Evolutionary conservation across 768 basidiomycete genomes (phyloP).

Genomic region (Lactifluus volemus): DNA sequence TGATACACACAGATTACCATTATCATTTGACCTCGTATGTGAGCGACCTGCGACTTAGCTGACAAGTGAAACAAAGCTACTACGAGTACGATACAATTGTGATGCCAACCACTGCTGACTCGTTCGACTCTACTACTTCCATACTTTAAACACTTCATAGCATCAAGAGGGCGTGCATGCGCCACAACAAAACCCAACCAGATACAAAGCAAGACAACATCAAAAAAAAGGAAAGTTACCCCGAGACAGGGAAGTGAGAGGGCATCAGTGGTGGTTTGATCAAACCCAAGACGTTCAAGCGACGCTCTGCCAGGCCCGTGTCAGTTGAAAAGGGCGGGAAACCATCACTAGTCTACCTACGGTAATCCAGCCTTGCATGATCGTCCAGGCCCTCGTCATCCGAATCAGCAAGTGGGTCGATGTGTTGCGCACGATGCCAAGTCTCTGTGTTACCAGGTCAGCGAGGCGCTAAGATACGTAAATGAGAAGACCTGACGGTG

Average conservation of each 20-base stretch:
- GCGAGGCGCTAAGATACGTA: constrained; percentile 2
- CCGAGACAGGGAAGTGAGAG: constrained; percentile 9
- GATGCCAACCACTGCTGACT: not conserved
- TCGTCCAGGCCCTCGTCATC: constrained; percentile 65
- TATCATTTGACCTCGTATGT: not conserved
- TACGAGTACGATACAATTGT: not conserved
- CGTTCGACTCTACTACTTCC: not conserved
- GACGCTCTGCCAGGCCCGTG: constrained; percentile 9
- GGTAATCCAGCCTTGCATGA: constrained; percentile 53
- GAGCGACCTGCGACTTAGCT: not conserved
- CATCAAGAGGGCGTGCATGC: not conserved
- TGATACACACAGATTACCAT: not conserved
- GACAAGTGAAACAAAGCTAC: not conserved
- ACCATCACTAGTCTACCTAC: constrained; percentile 32
- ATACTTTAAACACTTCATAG: not conserved
- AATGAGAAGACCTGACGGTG: constrained; percentile 28
- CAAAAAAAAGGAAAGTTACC: not conserved
- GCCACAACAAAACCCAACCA: not conserved
- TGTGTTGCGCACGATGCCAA: constrained; percentile 55
- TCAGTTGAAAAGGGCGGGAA: not conserved
- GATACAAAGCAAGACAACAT: not conserved
- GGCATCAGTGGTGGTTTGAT: constrained; percentile 7
- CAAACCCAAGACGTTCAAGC: constrained; percentile 18
- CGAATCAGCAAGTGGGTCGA: constrained; percentile 62
- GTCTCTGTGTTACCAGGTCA: constrained; percentile 42